Evolutionary conservation across 352 stramenopile genomes (phyloP), one percentile per base, ranked within the genome.

Genomic region (Globisporangium nagaii): DNA sequence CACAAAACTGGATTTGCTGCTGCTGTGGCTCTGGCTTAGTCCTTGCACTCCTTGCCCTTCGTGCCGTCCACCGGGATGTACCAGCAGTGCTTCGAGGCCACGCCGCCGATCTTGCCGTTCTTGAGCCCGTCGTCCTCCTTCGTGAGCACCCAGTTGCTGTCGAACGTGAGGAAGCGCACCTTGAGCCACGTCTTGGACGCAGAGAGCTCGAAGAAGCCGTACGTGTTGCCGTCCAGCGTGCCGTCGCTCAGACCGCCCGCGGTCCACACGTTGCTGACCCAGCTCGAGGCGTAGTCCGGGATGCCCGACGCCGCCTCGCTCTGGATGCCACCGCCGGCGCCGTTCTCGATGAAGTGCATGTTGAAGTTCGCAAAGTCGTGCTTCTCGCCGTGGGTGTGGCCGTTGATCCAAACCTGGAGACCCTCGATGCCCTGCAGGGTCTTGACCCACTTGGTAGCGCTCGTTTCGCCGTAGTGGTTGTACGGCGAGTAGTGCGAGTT

Each of bases 401-500:
- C 79, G 32, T 85, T 75, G 59, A 90, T 77, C 53, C 69, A 90
- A 28, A 87, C 55, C 58, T 90, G 75, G 19, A 88, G 52, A 28
- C 71, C 74, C 4, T 37, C 27, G 30, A 66, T 69, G 13, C 77
- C 37, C 13, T 87, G 62, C 10, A 79, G 57, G 4, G 74, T 56
- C 17, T 78, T 75, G 12, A 53, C 58, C 83, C 83, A 93, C 48
- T 69, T 75, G 22, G 81, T 66, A 70, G 79, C 79, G 35, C 71
- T 69, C 5, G 46, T 39, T n/a, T 73, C 65, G 17, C 75, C 68
- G 53, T 86, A 86, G 66, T 93, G 82, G 47, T 78, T 70, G 48
- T 87, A 84, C 1, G 83, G 79, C 3, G 64, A 83, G 68, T 93
- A 93, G 68, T 91, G 83, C 34, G 71, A 84, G 62, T 93, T 93